Base-by-base conservation (phyloP, 805 yeast genomes). In the Nakazawaea ambrosiae region DNA sequence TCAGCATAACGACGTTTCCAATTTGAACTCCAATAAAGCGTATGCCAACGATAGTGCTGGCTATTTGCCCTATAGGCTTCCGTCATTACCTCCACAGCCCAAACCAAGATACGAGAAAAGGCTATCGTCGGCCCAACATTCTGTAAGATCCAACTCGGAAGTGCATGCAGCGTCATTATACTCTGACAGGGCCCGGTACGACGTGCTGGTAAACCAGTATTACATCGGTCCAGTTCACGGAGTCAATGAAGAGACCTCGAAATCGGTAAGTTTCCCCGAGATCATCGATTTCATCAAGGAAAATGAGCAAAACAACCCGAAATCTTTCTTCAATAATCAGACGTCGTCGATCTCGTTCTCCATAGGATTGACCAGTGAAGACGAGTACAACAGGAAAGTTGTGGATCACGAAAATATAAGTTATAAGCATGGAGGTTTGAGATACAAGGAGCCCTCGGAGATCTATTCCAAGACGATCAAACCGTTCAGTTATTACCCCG, bases 401-500 rank as follows among this genome's bases (percentile, higher is more conserved):
- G 35, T 39, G n/a, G 41, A 39, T 15, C 41, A 38, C 22, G 32
- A 36, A 29, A 31, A 45, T 27, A 37, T 46, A n/a, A 11, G 20
- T 34, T 27, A 34, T 28, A 34, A 26, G 14, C 31, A 23, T 15
- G 37, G 68, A 49, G 75, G 75, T 1, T 46, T 70, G 20, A 48
- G 63, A 18, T 76, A 60, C 54, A 68, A 67, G 40, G 85, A 81
- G 45, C 86, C 92, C 0, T 78, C 77, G 49, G 90, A 83, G 45
- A 81, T 90, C 11, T 92, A 90, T 60, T 77, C 81, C 16, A 68
- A 75, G 36, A 84, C 90, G 12, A 67, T 61, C 17, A 68, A 64
- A 36, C 97, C 97, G 1, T 92, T 83, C 53, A 74, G 89, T 7
- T 90, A 92, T 53, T 89, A 96, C 0, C 83, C 88, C 1, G 96